Base-by-base conservation (phyloP, 805 yeast genomes). In the Sugiyamaella floridensis region DNA sequence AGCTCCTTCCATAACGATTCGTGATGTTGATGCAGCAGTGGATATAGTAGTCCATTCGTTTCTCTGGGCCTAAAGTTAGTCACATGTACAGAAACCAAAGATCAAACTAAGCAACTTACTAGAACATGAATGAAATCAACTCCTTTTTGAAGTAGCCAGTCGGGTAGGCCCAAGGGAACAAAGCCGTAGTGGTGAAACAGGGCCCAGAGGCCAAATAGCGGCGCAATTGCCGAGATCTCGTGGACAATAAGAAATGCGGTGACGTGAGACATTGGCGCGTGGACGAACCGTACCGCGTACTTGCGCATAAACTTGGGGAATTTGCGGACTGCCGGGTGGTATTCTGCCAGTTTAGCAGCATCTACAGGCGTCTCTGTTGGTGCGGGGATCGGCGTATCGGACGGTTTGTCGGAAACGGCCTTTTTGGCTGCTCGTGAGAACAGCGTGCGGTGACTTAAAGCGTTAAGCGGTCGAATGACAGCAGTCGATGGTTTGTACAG, bases 211-310 rank as follows among this genome's bases (percentile, higher is more conserved):
- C 81, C 82, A 41, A 85, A 70, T 47, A 86, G 70, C 1, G 95
- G 95, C 28, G 78, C 76, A 2, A 86, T 74, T 2, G 95, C 95
- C 0, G 90, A 76, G 43, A 86, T 57, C 62, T 86, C 95, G 62
- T 86, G 95, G 12, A 86, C 71, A 3, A 86, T 63, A 5, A 86
- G 58, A 60, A 86, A 86, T 1, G 89, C 73, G 0, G 85, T 74
- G 11, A 83, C 71, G 63, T 82, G 82, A 1, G 84, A 71, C 2
- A 80, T 66, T 0, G 89, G 89, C 0, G 86, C 82, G 47, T 73
- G 63, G 16, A 74, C 67, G 54, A 83, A 73, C 48, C 74, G 71
- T 6, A 64, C 64, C 0, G 83, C 79, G 57, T 79, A 79, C 12
- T 77, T 78, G 20, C 73, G 71, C 49, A 82, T 64, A 43, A 75